Evolutionary conservation across 1,284 basidiomycete genomes (phyloP).

Genomic region (Singerocomus rubriflavus): DNA sequence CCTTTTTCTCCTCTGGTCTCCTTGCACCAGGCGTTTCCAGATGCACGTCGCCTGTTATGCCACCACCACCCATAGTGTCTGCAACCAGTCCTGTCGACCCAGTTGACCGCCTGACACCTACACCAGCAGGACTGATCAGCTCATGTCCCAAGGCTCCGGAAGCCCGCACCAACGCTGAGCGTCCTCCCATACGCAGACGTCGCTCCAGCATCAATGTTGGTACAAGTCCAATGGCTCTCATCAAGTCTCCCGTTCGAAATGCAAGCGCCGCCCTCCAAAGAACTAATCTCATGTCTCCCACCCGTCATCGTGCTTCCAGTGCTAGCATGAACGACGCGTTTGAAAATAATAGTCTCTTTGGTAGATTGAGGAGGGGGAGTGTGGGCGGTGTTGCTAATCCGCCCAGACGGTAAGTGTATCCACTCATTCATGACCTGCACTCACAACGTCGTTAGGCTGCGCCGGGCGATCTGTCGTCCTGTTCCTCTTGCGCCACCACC

Average conservation of each 20-base stretch:
- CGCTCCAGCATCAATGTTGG: conserved; percentile 52
- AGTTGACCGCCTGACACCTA: conserved; percentile 38
- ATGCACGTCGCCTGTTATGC: conserved; percentile 30
- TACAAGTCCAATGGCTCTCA: conserved; percentile 44
- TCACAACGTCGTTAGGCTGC: conserved; percentile 25
- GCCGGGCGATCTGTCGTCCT: conserved; percentile 30
- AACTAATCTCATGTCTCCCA: conserved; percentile 35
- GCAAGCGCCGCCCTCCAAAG: conserved; percentile 47
- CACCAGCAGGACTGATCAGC: conserved; percentile 21
- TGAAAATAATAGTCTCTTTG: conserved; percentile 39
- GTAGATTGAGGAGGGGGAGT: conserved; percentile 51
- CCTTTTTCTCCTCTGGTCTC: conserved; percentile 60
- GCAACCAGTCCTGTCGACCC: conserved; percentile 35
- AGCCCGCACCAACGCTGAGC: conserved; percentile 9
- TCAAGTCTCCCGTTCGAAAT: conserved; percentile 49
- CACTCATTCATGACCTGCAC: neutral
- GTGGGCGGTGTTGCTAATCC: conserved; percentile 27
- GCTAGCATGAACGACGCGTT: conserved; percentile 26
- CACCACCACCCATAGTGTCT: conserved; percentile 36
- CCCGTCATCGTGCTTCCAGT: conserved; percentile 44
- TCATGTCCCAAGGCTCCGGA: conserved; percentile 11
- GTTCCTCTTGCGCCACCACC: conserved; percentile 34
- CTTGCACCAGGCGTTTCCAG: conserved; percentile 41
- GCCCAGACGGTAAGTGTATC: conserved; percentile 34
- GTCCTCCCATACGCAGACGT: conserved; percentile 44